Percentiles rank a stretch among this genome's conserved stretches.
These are phyloP conservation scores for Crucibulum laeve DNA, from an alignment of 768 basidiomycete species.

Conservation along the genomic window DNA sequence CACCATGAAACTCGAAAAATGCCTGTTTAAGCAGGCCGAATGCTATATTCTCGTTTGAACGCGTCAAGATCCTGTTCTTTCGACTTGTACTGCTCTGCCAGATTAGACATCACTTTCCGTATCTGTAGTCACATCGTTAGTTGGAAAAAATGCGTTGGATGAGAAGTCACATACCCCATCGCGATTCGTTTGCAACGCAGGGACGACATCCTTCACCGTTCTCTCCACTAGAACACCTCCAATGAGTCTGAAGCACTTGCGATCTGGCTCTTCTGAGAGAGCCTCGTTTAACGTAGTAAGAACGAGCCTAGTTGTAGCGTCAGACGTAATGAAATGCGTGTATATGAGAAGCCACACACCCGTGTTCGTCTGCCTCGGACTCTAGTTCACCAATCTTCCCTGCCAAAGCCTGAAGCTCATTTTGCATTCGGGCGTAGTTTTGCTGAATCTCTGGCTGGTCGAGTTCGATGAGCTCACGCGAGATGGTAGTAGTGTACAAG, in stretches of 20 bases:
- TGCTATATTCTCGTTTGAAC: constrained; percentile 76
- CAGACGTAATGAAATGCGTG: constrained; percentile 1
- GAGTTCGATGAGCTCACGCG: constrained; percentile 30
- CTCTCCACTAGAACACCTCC: constrained; percentile 95
- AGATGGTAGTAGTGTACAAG: constrained; percentile 5
- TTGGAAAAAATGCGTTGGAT: constrained; percentile 5
- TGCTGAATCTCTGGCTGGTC: constrained; percentile 78
- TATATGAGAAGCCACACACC: constrained; percentile 46
- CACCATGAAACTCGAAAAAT: neutral
- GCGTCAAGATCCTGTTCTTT: constrained; percentile 82
- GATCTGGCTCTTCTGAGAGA: constrained; percentile 75
- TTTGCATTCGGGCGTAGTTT: constrained; percentile 77
- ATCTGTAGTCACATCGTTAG: constrained; percentile 50
- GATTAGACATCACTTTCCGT: constrained; percentile 67
- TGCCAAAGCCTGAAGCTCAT: constrained; percentile 86
- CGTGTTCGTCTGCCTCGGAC: constrained; percentile 92
- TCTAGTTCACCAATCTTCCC: constrained; percentile 96
- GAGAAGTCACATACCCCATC: constrained; percentile 61
- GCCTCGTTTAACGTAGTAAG: constrained; percentile 83
- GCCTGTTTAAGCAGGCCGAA: constrained; percentile 46
- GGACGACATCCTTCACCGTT: constrained; percentile 92
- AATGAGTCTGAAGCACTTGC: constrained; percentile 95
- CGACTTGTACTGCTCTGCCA: constrained; percentile 84
- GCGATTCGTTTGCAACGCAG: constrained; percentile 83
- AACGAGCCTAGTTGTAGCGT: constrained; percentile 61